Conservation (phyloP, 192 early-diverging fungal species). For the Backusella westeae region DNA sequence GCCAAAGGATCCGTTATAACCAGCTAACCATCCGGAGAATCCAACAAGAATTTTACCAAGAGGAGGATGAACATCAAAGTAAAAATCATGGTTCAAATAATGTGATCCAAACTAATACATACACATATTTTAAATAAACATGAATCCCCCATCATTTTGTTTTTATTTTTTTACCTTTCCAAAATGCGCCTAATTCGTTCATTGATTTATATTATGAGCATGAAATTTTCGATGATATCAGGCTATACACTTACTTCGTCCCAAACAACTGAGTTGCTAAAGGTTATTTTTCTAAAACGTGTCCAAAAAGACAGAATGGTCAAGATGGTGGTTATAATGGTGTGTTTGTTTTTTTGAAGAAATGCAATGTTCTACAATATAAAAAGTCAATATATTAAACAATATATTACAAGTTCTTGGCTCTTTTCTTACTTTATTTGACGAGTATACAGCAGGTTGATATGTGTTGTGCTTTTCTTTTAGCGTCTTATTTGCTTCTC, state of each 20-base stretch:
- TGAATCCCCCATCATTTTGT: too few relatives aligned
- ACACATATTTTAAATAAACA: background rate
- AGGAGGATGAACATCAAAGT: conserved; percentile 98
- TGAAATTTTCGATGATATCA: background rate
- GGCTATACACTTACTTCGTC: conserved; percentile 58
- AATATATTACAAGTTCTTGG: background rate
- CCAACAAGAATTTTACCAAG: conserved; percentile 96
- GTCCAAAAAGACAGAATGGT: conserved; percentile 67
- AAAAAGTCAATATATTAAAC: background rate
- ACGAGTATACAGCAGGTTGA: conserved; percentile 36
- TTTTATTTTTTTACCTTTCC: conserved; percentile 46
- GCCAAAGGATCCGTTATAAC: conserved; percentile 83
- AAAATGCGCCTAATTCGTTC: conserved; percentile 47
- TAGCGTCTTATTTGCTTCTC: background rate
- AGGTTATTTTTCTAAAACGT: conserved; percentile 60
- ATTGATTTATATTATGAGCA: background rate
- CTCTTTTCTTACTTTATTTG: conserved; percentile 47
- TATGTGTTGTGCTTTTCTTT: conserved; percentile 21
- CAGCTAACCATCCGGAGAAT: conserved; percentile 79
- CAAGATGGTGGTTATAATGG: conserved; percentile 48
- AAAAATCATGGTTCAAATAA: conserved; percentile 92
- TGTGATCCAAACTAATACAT: conserved; percentile 86
- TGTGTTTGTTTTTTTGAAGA: conserved; percentile 46
- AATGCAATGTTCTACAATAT: conserved; percentile 35
- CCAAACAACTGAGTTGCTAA: conserved; percentile 64